Percentiles rank a stretch among this genome's conserved stretches.
Evolutionary conservation across 768 basidiomycete genomes (phyloP).

Genomic region (Jaapia argillacea): DNA sequence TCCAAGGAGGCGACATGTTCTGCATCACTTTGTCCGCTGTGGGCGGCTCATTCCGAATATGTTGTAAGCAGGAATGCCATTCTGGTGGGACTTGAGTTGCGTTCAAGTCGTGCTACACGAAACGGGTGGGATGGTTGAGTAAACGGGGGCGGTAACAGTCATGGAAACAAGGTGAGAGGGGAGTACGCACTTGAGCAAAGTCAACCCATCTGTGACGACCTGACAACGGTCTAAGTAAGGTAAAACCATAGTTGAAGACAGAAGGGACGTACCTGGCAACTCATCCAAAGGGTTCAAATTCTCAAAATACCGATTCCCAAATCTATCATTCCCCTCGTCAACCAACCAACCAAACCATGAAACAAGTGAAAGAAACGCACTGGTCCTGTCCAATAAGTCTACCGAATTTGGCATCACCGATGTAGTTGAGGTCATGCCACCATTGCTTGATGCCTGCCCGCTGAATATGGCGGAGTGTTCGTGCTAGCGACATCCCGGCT

Average conservation of each 20-base stretch:
- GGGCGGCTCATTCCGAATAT: slow-evolving; percentile 82
- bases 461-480: slow-evolving; percentile 69
- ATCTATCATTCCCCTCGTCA: slow-evolving; percentile 34
- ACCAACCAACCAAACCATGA: background rate
- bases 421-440: slow-evolving; percentile 89
- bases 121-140: slow-evolving; percentile 1
- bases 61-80: slow-evolving; percentile 94
- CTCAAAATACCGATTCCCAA: slow-evolving; percentile 93
- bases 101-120: slow-evolving; percentile 65
- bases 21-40: slow-evolving; percentile 64
- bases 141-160: too few species aligned
- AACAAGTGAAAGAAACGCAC: slow-evolving; percentile 35
- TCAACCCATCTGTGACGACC: slow-evolving; percentile 98
- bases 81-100: slow-evolving; percentile 92
- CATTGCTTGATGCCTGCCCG: slow-evolving; percentile 75
- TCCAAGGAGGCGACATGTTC: slow-evolving; percentile 66
- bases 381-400: slow-evolving; percentile 67
- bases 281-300: slow-evolving; percentile 84
- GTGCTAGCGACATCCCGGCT: slow-evolving; percentile 64
- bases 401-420: slow-evolving; percentile 89
- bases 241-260: background rate
- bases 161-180: background rate
- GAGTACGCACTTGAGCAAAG: slow-evolving; percentile 59
- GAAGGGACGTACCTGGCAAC: slow-evolving; percentile 55
- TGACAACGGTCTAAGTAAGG: slow-evolving; percentile 16